Conservation (phyloP, 345 rosid genomes). For the Aquilaria sinensis region DNA sequence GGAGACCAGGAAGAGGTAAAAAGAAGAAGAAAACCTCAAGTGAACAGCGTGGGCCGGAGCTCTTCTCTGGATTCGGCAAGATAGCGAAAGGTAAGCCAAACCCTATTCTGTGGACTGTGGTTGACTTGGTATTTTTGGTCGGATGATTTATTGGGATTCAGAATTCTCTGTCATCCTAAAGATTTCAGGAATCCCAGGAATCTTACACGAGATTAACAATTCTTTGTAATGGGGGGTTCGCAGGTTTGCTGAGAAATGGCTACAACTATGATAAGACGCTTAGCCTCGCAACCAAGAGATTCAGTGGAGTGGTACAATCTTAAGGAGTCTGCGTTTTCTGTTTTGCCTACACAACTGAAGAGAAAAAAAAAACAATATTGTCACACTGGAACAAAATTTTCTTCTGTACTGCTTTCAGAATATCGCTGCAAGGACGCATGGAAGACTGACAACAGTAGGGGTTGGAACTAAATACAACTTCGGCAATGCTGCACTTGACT, state of each 20-base stretch:
- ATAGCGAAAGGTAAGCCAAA: neutral
- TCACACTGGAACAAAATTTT: neutral
- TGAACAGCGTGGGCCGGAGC: neutral
- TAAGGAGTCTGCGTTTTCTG: neutral
- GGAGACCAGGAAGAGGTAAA: too few relatives aligned
- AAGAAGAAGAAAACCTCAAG: neutral
- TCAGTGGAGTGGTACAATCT: neutral
- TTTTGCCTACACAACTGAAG: neutral
- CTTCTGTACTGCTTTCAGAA: constrained; percentile 5
- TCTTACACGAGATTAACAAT: neutral
- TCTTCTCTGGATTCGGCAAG: neutral
- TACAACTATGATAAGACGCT: constrained; percentile 8
- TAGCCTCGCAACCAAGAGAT: neutral
- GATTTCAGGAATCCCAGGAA: neutral
- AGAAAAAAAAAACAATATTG: neutral
- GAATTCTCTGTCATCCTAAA: neutral
- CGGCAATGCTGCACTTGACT: neutral
- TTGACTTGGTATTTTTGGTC: neutral
- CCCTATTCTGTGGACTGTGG: neutral
- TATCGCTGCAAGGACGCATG: neutral
- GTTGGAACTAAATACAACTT: constrained; percentile 1
- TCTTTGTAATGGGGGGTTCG: neutral
- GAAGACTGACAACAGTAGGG: neutral
- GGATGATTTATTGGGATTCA: neutral
- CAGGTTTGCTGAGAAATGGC: constrained; percentile 12